Evolutionary conservation across 495 filamentous ascomycete species (phyloP).

Genomic region (Penicillium lividum): DNA sequence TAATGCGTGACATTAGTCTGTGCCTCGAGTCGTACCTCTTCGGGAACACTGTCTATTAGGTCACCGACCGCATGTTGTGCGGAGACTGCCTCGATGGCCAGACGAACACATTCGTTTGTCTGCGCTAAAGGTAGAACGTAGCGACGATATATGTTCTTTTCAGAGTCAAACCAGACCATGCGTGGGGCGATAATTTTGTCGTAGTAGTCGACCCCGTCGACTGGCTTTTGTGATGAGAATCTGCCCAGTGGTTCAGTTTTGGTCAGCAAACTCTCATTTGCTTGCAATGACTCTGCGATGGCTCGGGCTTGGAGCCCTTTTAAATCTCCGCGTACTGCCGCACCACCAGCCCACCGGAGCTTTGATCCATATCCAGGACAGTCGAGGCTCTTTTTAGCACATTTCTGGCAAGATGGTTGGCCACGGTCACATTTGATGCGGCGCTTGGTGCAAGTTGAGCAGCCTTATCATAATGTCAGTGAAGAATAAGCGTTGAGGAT

Average conservation of each 20-base stretch:
- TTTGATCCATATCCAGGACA: not conserved
- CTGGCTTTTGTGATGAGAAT: not conserved
- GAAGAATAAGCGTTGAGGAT: not conserved
- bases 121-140: not conserved
- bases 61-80: not conserved
- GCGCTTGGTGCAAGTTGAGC: not conserved
- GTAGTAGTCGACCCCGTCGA: not conserved
- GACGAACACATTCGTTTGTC: not conserved
- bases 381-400: not conserved
- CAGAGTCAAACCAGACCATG: constrained; percentile 3
- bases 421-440: constrained; percentile 1
- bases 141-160: not conserved
- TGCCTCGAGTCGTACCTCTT: not conserved
- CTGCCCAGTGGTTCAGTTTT: not conserved
- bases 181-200: not conserved
- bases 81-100: not conserved
- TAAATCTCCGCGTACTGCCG: not conserved
- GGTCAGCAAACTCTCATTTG: not conserved
- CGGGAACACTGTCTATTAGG: not conserved
- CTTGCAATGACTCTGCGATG: not conserved
- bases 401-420: not conserved
- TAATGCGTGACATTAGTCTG: not conserved
- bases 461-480: not conserved
- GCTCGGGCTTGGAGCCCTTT: not conserved
- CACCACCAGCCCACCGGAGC: not conserved